phyloP scores from a whole-genome alignment of 306 rosid genomes.

The Casuarina cunninghamiana region DNA sequence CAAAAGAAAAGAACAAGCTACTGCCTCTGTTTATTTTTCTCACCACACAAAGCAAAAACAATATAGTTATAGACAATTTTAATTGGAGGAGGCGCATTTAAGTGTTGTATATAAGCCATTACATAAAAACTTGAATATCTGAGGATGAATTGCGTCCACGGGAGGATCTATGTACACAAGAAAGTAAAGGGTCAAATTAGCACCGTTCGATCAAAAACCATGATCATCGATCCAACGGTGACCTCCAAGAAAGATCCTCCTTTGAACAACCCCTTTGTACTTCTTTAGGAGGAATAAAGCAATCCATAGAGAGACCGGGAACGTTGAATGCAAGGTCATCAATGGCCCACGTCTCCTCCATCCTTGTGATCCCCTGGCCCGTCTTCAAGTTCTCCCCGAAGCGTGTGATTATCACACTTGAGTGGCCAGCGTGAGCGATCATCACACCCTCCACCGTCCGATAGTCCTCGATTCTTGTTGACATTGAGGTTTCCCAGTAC shows the following conservation, averaged over 20 bases:
- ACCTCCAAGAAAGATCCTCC: conserved; percentile 57
- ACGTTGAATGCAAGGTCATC: conserved; percentile 93
- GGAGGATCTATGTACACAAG: background rate
- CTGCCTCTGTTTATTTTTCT: no score
- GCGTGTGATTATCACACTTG: conserved; percentile 62
- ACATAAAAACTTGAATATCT: background rate
- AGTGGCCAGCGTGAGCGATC: conserved; percentile 78
- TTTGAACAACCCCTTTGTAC: conserved; percentile 46
- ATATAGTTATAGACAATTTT: background rate
- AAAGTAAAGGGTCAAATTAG: background rate
- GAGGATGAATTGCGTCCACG: background rate
- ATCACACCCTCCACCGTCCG: conserved; percentile 68
- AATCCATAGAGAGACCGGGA: conserved; percentile 75
- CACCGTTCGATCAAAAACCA: background rate
- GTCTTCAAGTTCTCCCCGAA: conserved; percentile 74
- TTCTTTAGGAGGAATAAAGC: conserved; percentile 84
- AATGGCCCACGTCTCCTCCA: conserved; percentile 84
- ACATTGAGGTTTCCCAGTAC: conserved; percentile 97
- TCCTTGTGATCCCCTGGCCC: conserved; percentile 62
- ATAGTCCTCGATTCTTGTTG: conserved; percentile 72
- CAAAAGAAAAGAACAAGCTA: no score
- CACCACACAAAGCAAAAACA: background rate
- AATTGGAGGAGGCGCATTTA: no score
- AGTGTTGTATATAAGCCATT: background rate
- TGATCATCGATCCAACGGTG: conserved; percentile 41